A percentile compares a stretch with the other conserved stretches of the same genome.
Conservation (phyloP, 108 stramenopile genomes). For the Thalassiosira profunda region DNA sequence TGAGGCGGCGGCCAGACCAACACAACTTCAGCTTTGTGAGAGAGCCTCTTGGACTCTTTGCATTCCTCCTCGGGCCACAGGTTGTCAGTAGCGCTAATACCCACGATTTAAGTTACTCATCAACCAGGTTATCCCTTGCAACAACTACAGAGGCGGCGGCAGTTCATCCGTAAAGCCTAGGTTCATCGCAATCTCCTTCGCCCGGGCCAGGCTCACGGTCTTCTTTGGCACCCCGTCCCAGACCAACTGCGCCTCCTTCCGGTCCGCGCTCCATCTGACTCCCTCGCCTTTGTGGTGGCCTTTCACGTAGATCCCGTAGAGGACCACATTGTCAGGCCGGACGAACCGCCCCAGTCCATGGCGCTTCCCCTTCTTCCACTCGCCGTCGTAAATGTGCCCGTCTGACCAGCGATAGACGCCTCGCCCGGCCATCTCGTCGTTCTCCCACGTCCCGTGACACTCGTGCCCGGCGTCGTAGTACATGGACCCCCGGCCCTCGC, state of each 20-base stretch:
- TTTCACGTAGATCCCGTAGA: slow-evolving; percentile 38
- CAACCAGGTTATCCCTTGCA: no score
- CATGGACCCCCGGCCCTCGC: slow-evolving; percentile 31
- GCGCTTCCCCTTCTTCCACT: slow-evolving; percentile 32
- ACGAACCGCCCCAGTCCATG: slow-evolving; percentile 42
- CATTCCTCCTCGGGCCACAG: no score
- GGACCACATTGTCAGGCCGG: slow-evolving; percentile 36
- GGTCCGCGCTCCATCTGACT: slow-evolving; percentile 37
- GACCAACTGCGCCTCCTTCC: slow-evolving; percentile 34
- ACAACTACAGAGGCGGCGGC: no score
- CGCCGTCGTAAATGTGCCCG: slow-evolving; percentile 42
- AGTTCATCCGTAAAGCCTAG: slow-evolving; percentile 31
- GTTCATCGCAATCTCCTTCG: slow-evolving; percentile 20
- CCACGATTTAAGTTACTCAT: no score
- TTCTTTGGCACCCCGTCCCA: slow-evolving; percentile 39
- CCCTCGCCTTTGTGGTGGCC: slow-evolving; percentile 43
- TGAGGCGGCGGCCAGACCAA: no score
- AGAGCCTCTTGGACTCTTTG: no score
- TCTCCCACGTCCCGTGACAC: slow-evolving; percentile 31
- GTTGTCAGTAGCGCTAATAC: no score
- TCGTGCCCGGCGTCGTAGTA: slow-evolving; percentile 47
- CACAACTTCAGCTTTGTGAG: no score
- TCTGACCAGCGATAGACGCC: slow-evolving; percentile 33
- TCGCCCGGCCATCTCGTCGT: slow-evolving; percentile 45
- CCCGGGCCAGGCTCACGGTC: slow-evolving; percentile 18